Percentiles rank a stretch among this genome's conserved stretches.
phyloP scores from a whole-genome alignment of 2,329 filamentous ascomycete genomes.

The Ascomycota sp. region DNA sequence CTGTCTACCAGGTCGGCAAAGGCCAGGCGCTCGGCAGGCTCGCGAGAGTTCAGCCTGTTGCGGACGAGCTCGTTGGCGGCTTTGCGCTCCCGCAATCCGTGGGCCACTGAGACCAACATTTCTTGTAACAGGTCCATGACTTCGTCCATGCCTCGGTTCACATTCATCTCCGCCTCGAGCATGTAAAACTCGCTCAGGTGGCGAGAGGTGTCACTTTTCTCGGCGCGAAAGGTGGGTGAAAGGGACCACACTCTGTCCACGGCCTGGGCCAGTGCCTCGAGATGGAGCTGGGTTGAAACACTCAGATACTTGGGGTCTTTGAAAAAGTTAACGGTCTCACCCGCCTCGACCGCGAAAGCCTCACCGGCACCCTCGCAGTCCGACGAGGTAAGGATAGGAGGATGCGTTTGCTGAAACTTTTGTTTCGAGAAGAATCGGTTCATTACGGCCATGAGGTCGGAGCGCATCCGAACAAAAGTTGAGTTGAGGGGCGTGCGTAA shows the following conservation, averaged over 20 bases:
- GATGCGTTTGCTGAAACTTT: constrained; percentile 66
- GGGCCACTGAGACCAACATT: constrained; percentile 40
- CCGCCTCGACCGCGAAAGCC: constrained; percentile 54
- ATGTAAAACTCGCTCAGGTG: constrained; percentile 98
- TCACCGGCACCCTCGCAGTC: constrained; percentile 95
- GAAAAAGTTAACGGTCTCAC: constrained; percentile 43
- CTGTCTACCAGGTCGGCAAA: constrained; percentile 22
- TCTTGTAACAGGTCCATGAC: constrained; percentile 68
- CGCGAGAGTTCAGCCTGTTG: constrained; percentile 14
- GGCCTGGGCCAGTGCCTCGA: constrained; percentile 78
- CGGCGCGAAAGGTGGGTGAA: constrained; percentile 83
- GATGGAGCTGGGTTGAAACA: constrained; percentile 82
- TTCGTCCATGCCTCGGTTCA: constrained; percentile 45
- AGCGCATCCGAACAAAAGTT: constrained; percentile 62
- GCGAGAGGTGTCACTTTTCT: constrained; percentile 78
- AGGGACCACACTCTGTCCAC: constrained; percentile 85
- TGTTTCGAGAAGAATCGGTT: constrained; percentile 54
- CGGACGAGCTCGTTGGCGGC: constrained; percentile 22
- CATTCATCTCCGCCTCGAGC: constrained; percentile 81
- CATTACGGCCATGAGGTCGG: constrained; percentile 52
- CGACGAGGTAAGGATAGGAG: constrained; percentile 86
- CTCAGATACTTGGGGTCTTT: constrained; percentile 79
- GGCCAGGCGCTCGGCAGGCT: constrained; percentile 19
- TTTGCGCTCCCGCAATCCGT: constrained; percentile 17
- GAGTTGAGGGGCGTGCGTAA: constrained; percentile 64